Percentiles rank a stretch among this genome's conserved stretches.
Conservation (phyloP, 2,329 filamentous ascomycete genomes). For the Nothopassalora personata region DNA sequence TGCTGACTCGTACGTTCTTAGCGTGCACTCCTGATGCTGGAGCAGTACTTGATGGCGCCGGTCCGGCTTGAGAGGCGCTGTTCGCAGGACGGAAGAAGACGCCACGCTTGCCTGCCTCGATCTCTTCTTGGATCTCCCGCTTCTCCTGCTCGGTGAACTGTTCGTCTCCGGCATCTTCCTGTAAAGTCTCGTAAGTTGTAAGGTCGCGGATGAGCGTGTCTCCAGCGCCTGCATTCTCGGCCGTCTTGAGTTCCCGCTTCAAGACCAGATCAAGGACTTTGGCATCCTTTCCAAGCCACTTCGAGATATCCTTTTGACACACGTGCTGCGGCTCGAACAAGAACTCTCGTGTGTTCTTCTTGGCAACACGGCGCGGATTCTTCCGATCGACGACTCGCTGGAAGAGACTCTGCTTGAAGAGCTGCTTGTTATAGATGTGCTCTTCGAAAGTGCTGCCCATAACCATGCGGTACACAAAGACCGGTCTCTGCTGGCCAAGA, state of each 20-base stretch:
- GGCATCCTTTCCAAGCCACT: conserved; percentile 55
- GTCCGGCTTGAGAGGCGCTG: background rate
- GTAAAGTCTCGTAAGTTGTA: conserved; percentile 33
- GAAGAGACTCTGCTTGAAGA: conserved; percentile 80
- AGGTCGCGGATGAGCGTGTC: conserved; percentile 26
- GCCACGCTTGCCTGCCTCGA: conserved; percentile 33
- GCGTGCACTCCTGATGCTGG: background rate
- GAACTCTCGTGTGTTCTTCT: conserved; percentile 48
- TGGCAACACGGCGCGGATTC: conserved; percentile 64
- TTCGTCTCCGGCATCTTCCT: conserved; percentile 30
- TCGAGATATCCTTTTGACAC: conserved; percentile 42
- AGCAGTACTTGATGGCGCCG: background rate
- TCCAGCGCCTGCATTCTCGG: conserved; percentile 45
- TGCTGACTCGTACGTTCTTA: background rate
- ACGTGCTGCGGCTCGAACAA: conserved; percentile 55
- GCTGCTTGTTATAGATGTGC: conserved; percentile 62
- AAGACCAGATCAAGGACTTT: conserved; percentile 59
- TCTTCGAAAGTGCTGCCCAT: conserved; percentile 75
- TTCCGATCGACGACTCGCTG: conserved; percentile 78
- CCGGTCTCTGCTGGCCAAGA: conserved; percentile 72
- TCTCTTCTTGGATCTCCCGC: conserved; percentile 28
- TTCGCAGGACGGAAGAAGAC: background rate
- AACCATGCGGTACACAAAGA: conserved; percentile 79
- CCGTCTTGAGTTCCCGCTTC: conserved; percentile 57
- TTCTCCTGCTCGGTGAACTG: conserved; percentile 30